These are phyloP conservation scores for Gossypium arboreum DNA, from an alignment of 345 rosid species.

Conservation along the genomic window DNA sequence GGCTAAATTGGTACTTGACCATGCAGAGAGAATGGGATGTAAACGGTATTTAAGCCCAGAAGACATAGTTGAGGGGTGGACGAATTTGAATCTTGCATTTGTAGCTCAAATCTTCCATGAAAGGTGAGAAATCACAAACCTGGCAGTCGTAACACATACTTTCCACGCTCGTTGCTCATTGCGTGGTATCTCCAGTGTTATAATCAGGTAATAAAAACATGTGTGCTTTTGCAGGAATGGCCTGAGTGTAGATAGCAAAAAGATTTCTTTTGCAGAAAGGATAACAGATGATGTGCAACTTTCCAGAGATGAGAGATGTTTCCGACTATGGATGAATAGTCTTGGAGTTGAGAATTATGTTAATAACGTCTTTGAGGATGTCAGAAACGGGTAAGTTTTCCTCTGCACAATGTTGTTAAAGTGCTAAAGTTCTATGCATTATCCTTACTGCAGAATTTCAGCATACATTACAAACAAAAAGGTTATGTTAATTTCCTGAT, in stretches of 20 bases:
- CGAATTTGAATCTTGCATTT: constrained; percentile 86
- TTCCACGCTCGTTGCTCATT: background rate
- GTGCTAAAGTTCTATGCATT: background rate
- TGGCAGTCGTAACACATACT: background rate
- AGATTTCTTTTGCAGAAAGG: constrained; percentile 81
- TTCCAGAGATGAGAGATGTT: constrained; percentile 88
- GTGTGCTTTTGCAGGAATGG: constrained; percentile 66
- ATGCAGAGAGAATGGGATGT: constrained; percentile 87
- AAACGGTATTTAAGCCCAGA: constrained; percentile 69
- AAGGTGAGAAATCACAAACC: constrained; percentile 45
- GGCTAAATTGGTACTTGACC: constrained; percentile 69
- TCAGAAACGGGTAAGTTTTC: constrained; percentile 67
- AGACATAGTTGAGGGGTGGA: constrained; percentile 77
- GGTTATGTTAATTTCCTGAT: background rate
- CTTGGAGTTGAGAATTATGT: constrained; percentile 66
- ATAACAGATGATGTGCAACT: constrained; percentile 80
- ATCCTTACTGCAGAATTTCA: background rate
- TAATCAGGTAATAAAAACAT: constrained; percentile 6
- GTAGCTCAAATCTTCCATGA: constrained; percentile 86
- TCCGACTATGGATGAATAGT: constrained; percentile 89
- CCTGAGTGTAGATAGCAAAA: constrained; percentile 58
- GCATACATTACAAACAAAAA: background rate
- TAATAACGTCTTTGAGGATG: constrained; percentile 87
- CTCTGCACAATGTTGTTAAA: constrained; percentile 2
- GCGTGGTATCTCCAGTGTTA: background rate